phyloP scores from a whole-genome alignment of 345 rosid genomes.

The Isatis tinctoria region DNA sequence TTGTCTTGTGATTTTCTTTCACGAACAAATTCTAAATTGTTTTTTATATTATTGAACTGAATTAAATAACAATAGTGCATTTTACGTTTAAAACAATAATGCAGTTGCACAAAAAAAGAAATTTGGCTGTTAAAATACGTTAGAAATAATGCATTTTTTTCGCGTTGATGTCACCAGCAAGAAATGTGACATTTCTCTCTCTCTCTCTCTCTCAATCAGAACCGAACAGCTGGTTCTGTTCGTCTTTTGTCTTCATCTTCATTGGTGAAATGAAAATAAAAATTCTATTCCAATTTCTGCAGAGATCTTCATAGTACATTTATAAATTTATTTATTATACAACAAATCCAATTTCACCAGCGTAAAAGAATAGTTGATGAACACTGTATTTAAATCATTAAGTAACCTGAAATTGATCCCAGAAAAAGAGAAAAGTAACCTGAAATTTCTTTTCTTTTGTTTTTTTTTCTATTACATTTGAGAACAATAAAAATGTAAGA shows the following conservation, averaged over 20 bases:
- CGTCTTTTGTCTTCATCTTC: conserved; percentile 11
- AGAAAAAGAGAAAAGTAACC: background rate
- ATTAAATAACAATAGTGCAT: background rate
- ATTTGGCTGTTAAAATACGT: background rate
- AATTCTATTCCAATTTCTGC: conserved; percentile 1
- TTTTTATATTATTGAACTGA: background rate
- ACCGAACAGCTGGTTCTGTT: conserved; percentile 26
- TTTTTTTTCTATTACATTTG: conserved; percentile 2
- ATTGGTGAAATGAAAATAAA: background rate
- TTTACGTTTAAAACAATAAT: background rate
- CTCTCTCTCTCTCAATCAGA: conserved; percentile 15
- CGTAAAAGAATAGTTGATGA: background rate
- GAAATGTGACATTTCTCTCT: background rate
- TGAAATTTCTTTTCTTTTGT: background rate
- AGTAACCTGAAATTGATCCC: background rate
- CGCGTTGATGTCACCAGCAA: conserved; percentile 18
- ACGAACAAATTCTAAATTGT: background rate
- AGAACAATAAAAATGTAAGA: conserved; percentile 12
- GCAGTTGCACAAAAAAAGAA: background rate
- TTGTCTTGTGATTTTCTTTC: background rate
- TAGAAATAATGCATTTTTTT: background rate
- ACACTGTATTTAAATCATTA: background rate
- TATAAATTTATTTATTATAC: background rate
- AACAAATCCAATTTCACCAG: background rate
- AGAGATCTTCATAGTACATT: background rate